Evolutionary conservation across 257 asterid genomes (phyloP), one percentile per base, ranked within the genome.

Genomic region (Anisodus acutangulus): DNA sequence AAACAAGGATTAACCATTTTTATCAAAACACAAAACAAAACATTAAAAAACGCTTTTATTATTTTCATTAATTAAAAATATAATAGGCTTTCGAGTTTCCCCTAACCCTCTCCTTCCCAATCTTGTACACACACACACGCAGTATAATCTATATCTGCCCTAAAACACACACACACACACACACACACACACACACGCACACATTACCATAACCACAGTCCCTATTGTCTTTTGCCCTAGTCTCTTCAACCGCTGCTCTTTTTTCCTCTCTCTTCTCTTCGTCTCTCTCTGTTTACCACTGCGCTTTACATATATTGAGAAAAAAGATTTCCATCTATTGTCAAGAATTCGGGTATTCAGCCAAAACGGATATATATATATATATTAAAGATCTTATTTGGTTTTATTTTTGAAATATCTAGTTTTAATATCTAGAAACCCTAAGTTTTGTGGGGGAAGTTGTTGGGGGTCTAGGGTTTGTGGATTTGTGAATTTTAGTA

Each of bases 381-480:
- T 31, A 31, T 31, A 31, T 31, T 31, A 1, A 31, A 1, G 35
- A 31, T 31, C 35, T 31, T 31, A 31, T 31, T 31, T 31, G 35
- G 35, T 4, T 80, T 54, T 81, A 2, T 31, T 31, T 31, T 31
- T 47, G 37, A 2, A 71, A 9, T 43, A 43, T 71, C 57, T 70
- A 8, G 31, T 70, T 43, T 78, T 37, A 58, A 59, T 22, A 54
- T 69, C 63, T 60, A 17, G 81, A 86, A 86, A 78, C 89, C 86
- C 86, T 86, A 78, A 76, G 66, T 35, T 79, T 79, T 83, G 26
- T 22, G 26, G 26, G 26, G 26, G 26, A 22, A 22, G 26, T 22
- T 22, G 26, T 39, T 60, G 43, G 39, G 60, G 41, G 59, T 60
- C 81, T 80, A 79, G 86, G 87, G 84, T 81, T 85, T 83, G 83